Percentiles rank a stretch among this genome's conserved stretches.
These are phyloP conservation scores for Diutina siamensis DNA, from an alignment of 1,139 yeast genomes.

Conservation along the genomic window DNA sequence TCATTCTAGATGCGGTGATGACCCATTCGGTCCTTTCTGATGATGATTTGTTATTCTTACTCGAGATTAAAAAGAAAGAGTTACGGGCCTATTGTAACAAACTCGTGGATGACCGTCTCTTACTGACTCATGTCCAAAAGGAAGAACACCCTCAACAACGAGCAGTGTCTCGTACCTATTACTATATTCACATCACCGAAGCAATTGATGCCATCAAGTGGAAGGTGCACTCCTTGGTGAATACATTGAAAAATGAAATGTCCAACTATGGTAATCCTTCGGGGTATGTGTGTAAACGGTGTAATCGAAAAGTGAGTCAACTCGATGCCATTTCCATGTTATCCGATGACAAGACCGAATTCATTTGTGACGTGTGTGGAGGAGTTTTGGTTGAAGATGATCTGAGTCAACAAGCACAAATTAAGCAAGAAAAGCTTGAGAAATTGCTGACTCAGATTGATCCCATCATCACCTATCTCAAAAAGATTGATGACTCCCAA, in stretches of 20 bases:
- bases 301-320: slow-evolving; percentile 71
- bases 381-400: slow-evolving; percentile 77
- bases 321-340: slow-evolving; percentile 78
- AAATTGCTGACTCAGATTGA: slow-evolving; percentile 81
- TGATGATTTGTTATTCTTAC: slow-evolving; percentile 72
- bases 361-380: slow-evolving; percentile 78
- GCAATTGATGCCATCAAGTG: slow-evolving; percentile 94
- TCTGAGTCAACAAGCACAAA: slow-evolving; percentile 68
- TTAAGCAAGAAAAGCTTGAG: slow-evolving; percentile 75
- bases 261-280: slow-evolving; percentile 79
- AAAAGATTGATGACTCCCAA: slow-evolving; percentile 73
- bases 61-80: slow-evolving; percentile 82
- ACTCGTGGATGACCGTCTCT: slow-evolving; percentile 70
- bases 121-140: slow-evolving; percentile 60
- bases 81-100: slow-evolving; percentile 72
- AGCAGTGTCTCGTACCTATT: slow-evolving; percentile 64
- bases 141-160: slow-evolving; percentile 72
- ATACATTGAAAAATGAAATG: slow-evolving; percentile 67
- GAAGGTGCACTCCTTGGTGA: slow-evolving; percentile 86
- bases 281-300: slow-evolving; percentile 84
- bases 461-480: slow-evolving; percentile 74
- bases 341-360: slow-evolving; percentile 70
- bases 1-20: slow-evolving; percentile 80
- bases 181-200: slow-evolving; percentile 79
- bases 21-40: slow-evolving; percentile 90